A percentile compares a stretch with the other conserved stretches of the same genome.
These are phyloP conservation scores for Eremothecium coryli DNA, from an alignment of 1,139 yeast genomes.

Conservation along the genomic window DNA sequence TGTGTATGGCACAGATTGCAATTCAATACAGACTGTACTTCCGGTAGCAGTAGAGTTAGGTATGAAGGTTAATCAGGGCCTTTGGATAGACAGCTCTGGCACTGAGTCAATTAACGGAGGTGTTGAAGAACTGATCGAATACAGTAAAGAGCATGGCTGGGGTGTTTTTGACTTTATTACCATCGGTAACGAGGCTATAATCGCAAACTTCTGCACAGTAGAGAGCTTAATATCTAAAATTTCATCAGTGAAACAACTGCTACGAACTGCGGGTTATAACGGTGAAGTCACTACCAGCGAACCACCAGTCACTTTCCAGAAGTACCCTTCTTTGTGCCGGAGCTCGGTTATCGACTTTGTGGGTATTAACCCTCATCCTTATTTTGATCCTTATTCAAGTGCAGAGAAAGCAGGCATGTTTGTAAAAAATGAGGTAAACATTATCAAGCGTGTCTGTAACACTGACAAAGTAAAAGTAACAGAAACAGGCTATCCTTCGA, in stretches of 20 bases:
- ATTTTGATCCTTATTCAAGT: slow-evolving; percentile 53
- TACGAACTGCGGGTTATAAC: slow-evolving; percentile 61
- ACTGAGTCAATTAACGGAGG: slow-evolving; percentile 57
- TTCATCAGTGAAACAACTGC: slow-evolving; percentile 46
- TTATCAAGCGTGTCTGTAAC: slow-evolving; percentile 46
- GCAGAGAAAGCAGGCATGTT: slow-evolving; percentile 71
- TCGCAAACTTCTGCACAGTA: slow-evolving; percentile 50
- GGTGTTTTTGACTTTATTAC: slow-evolving; percentile 59
- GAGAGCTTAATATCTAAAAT: slow-evolving; percentile 55
- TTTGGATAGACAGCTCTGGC: slow-evolving; percentile 64
- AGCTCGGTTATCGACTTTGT: slow-evolving; percentile 62
- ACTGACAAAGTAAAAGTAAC: slow-evolving; percentile 46
- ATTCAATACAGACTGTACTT: slow-evolving; percentile 79
- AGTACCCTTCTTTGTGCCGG: slow-evolving; percentile 59
- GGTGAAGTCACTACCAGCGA: slow-evolving; percentile 78
- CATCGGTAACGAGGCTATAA: slow-evolving; percentile 90
- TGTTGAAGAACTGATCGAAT: slow-evolving; percentile 46
- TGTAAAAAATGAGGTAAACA: slow-evolving; percentile 49
- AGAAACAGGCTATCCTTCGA: slow-evolving; percentile 90
- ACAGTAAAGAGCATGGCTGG: slow-evolving; percentile 51
- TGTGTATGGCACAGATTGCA: too few relatives aligned
- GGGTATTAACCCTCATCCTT: slow-evolving; percentile 84
- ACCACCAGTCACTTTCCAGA: slow-evolving; percentile 67
- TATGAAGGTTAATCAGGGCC: slow-evolving; percentile 65
- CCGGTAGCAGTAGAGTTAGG: slow-evolving; percentile 57